These are phyloP conservation scores for Diaporthe eres DNA, from an alignment of 2,329 filamentous ascomycete species.

Conservation along the genomic window DNA sequence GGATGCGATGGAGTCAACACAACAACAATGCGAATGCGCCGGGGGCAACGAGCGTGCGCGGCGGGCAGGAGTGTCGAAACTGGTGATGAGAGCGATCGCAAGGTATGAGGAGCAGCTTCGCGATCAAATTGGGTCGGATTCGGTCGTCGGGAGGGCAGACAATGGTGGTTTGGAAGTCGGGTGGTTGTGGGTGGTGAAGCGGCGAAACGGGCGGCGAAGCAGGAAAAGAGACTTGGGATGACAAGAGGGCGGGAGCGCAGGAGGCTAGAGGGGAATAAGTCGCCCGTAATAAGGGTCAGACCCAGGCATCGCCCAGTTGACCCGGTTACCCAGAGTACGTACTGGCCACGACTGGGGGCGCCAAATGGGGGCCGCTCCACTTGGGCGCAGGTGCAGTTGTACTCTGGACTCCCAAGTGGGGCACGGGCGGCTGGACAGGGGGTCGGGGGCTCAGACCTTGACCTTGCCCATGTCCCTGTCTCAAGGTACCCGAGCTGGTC, in stretches of 20 bases:
- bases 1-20: constrained; percentile 23
- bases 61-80: neutral
- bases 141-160: constrained; percentile 26
- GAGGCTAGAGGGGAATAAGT: constrained; percentile 42
- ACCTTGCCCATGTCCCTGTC: constrained; percentile 19
- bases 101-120: constrained; percentile 32
- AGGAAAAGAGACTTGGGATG: constrained; percentile 39
- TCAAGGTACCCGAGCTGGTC: constrained; percentile 21
- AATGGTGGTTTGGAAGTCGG: constrained; percentile 33
- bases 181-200: constrained; percentile 22
- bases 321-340: constrained; percentile 31
- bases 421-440: constrained; percentile 7
- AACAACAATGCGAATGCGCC: constrained; percentile 38
- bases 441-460: constrained; percentile 23
- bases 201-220: constrained; percentile 35
- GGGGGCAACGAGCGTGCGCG: constrained; percentile 39
- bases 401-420: constrained; percentile 30
- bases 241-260: constrained; percentile 40
- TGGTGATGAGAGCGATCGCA: constrained; percentile 32
- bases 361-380: constrained; percentile 20
- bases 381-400: constrained; percentile 26
- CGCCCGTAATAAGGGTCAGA: constrained; percentile 39
- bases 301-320: constrained; percentile 31
- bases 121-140: constrained; percentile 32
- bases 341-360: constrained; percentile 20